These are phyloP conservation scores for Exidia glandulosa DNA, from an alignment of 768 basidiomycete species.

Conservation along the genomic window DNA sequence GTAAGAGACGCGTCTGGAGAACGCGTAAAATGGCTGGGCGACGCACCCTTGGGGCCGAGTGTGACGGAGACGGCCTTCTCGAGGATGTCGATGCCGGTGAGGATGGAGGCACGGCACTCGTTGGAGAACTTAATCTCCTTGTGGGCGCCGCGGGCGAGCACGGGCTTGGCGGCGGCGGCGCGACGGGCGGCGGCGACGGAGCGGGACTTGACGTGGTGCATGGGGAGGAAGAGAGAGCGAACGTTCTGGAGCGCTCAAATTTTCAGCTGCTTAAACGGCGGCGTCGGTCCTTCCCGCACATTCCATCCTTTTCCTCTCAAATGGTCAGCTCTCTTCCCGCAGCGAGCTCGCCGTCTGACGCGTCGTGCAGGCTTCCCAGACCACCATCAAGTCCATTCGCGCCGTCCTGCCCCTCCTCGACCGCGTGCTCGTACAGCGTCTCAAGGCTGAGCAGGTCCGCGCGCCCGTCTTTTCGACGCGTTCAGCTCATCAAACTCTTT, in stretches of 20 bases:
- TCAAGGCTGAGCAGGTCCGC: constrained; percentile 90
- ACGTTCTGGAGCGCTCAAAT: neutral
- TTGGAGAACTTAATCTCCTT: constrained; percentile 98
- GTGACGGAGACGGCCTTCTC: constrained; percentile 96
- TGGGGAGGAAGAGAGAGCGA: constrained; percentile 18
- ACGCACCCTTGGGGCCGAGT: constrained; percentile 84
- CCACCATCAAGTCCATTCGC: constrained; percentile 93
- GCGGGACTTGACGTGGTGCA: constrained; percentile 62
- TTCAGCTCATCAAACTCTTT: neutral
- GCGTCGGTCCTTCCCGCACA: neutral
- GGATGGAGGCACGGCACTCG: constrained; percentile 85
- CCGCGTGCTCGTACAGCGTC: constrained; percentile 93
- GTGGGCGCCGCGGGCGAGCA: constrained; percentile 62
- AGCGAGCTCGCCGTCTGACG: neutral
- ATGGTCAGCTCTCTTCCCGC: neutral
- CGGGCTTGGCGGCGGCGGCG: constrained; percentile 31
- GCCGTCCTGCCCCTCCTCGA: constrained; percentile 84
- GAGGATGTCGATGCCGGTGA: constrained; percentile 92
- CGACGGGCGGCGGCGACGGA: constrained; percentile 62
- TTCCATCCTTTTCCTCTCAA: neutral
- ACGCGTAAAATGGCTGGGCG: neutral
- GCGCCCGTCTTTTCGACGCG: neutral
- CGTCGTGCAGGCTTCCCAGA: constrained; percentile 55
- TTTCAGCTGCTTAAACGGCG: neutral
- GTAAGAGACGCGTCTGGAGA: constrained; percentile 5